These are phyloP conservation scores for Yarrowia deformans DNA, from an alignment of 805 yeast genomes.

Conservation along the genomic window DNA sequence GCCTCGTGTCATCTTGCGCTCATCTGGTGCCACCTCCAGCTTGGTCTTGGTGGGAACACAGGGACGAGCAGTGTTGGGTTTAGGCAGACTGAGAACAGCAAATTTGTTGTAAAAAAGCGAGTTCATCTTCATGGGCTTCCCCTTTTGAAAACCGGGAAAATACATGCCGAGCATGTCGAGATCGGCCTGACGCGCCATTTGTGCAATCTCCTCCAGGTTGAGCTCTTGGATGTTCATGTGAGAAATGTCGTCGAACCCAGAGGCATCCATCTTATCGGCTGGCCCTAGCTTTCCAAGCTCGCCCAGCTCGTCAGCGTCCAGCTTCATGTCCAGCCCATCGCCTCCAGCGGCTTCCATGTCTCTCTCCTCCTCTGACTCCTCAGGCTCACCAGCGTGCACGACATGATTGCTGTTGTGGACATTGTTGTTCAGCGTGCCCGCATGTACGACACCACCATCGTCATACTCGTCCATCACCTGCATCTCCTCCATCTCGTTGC, in stretches of 20 bases:
- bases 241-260: slow-evolving; percentile 17
- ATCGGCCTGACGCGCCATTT: slow-evolving; percentile 43
- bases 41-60: slow-evolving; percentile 62
- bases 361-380: slow-evolving; percentile 6
- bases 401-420: slow-evolving; percentile 13
- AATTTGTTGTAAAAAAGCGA: slow-evolving; percentile 71
- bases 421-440: slow-evolving; percentile 19
- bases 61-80: slow-evolving; percentile 53
- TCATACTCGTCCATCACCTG: slow-evolving; percentile 29
- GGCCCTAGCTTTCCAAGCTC: slow-evolving; percentile 34
- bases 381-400: slow-evolving; percentile 19
- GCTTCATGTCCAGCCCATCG: slow-evolving; percentile 24
- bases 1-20: slow-evolving; percentile 58
- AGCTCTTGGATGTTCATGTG: slow-evolving; percentile 35
- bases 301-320: slow-evolving; percentile 26
- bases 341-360: slow-evolving; percentile 6
- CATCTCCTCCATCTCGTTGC: slow-evolving; percentile 33
- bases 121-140: slow-evolving; percentile 68
- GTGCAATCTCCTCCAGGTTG: slow-evolving; percentile 26
- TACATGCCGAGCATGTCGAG: slow-evolving; percentile 50
- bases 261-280: slow-evolving; percentile 31
- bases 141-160: slow-evolving; percentile 68
- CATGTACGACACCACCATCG: slow-evolving; percentile 29
- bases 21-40: slow-evolving; percentile 71
- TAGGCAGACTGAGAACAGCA: slow-evolving; percentile 59